Evolutionary conservation across 1,284 basidiomycete species (phyloP).

Genomic region (Ustilago shanxiensis): DNA sequence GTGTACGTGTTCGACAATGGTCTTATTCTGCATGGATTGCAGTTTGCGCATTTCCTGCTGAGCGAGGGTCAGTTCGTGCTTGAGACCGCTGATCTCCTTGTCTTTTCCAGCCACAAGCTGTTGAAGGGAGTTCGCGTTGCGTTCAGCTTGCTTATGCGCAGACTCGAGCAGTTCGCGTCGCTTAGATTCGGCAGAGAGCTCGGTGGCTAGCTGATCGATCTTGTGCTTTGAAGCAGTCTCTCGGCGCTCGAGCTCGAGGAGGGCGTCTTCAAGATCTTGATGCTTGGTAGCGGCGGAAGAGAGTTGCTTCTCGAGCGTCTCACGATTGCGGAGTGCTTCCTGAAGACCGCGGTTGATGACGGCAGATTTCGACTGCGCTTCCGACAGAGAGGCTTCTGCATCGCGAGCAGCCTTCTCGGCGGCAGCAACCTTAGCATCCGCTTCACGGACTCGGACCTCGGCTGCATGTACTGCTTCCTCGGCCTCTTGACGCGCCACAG

Average conservation of each 20-base stretch:
- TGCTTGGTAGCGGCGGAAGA: constrained; percentile 74
- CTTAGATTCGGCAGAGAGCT: constrained; percentile 62
- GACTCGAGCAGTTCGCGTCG: constrained; percentile 67
- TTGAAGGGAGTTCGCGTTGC: constrained; percentile 74
- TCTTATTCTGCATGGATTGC: constrained; percentile 88
- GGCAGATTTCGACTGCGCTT: constrained; percentile 75
- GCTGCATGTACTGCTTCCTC: constrained; percentile 36
- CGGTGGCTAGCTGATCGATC: constrained; percentile 50
- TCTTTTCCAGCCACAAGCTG: constrained; percentile 80
- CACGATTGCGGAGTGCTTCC: constrained; percentile 45
- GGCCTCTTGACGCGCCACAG: constrained; percentile 33
- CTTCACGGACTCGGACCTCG: constrained; percentile 67
- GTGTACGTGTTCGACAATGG: constrained; percentile 97
- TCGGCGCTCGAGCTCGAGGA: constrained; percentile 57
- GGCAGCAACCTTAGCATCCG: constrained; percentile 75
- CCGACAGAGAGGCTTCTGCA: constrained; percentile 83
- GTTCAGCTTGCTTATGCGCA: constrained; percentile 75
- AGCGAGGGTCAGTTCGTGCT: constrained; percentile 77
- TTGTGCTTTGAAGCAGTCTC: constrained; percentile 57
- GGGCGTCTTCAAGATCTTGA: constrained; percentile 62
- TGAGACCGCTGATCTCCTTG: constrained; percentile 84
- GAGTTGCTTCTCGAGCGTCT: constrained; percentile 80
- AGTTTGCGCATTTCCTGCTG: constrained; percentile 77
- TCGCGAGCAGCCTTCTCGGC: constrained; percentile 80
- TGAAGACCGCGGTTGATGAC: constrained; percentile 50